phyloP scores from a whole-genome alignment of 2,329 filamentous ascomycete genomes.

The Sordariomycetes sp. region DNA sequence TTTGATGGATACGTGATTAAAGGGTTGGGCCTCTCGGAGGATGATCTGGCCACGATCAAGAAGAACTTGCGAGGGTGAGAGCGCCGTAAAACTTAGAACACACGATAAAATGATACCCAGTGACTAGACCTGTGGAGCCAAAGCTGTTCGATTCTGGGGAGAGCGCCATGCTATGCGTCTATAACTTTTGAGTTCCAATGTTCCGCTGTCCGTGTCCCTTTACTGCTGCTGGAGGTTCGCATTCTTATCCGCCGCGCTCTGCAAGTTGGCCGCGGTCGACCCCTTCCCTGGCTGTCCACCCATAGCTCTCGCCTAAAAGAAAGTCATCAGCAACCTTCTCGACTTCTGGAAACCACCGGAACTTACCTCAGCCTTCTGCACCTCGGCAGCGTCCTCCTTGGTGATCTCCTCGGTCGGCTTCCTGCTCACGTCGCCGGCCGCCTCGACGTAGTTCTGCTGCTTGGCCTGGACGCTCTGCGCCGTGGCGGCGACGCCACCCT shows the following conservation, averaged over 20 bases:
- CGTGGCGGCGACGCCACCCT: constrained; percentile 19
- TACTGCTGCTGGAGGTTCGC: constrained; percentile 7
- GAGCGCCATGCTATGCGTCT: background rate
- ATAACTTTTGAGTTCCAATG: background rate
- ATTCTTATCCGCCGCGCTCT: constrained; percentile 17
- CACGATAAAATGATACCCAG: background rate
- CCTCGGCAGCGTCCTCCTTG: constrained; percentile 17
- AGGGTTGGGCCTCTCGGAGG: constrained; percentile 33
- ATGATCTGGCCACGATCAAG: constrained; percentile 37
- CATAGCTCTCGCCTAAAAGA: constrained; percentile 9
- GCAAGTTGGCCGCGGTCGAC: constrained; percentile 15
- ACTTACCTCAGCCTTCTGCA: constrained; percentile 17
- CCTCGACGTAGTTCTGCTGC: constrained; percentile 20
- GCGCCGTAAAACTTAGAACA: background rate
- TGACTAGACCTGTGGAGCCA: background rate
- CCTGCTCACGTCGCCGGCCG: constrained; percentile 16
- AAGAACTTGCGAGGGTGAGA: constrained; percentile 26
- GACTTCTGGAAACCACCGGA: background rate
- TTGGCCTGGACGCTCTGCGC: constrained; percentile 22
- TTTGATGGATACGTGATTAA: constrained; percentile 38
- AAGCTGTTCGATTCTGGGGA: background rate
- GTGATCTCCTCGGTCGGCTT: constrained; percentile 17
- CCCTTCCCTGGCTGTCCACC: constrained; percentile 14
- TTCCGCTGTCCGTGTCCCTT: background rate
- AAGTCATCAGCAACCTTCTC: background rate